Evolutionary conservation across 2,329 filamentous ascomycete genomes (phyloP).

Genomic region (Aureobasidium sp.): DNA sequence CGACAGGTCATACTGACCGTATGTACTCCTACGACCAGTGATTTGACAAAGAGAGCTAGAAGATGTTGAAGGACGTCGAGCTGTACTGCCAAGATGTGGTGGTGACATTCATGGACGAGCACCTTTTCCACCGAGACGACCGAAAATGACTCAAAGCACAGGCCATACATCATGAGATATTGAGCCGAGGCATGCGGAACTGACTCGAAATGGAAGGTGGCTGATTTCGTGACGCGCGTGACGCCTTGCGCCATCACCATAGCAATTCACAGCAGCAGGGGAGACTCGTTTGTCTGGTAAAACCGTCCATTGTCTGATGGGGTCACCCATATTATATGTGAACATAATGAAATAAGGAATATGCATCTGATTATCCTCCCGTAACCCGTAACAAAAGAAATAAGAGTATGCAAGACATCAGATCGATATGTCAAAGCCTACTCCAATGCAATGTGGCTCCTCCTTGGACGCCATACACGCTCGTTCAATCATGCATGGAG

Average conservation of each 20-base stretch:
- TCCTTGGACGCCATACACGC: conserved; percentile 1
- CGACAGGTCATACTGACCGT: background rate
- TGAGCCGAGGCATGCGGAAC: background rate
- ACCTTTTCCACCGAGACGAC: background rate
- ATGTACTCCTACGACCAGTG: background rate
- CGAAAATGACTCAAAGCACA: background rate
- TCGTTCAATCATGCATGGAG: conserved; percentile 7
- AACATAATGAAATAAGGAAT: conserved; percentile 5
- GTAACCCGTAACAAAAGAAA: conserved; percentile 13
- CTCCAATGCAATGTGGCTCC: conserved; percentile 14
- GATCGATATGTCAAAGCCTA: background rate
- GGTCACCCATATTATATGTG: background rate
- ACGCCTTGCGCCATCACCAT: background rate
- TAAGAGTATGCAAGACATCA: conserved; percentile 12
- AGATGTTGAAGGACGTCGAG: background rate
- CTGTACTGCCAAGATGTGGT: background rate
- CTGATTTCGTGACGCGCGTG: conserved; percentile 1
- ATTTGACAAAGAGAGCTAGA: background rate
- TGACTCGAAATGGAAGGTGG: background rate
- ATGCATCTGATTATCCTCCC: conserved; percentile 10
- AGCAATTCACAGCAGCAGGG: background rate
- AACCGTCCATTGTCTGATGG: conserved; percentile 3
- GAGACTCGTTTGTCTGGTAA: background rate
- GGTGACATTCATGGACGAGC: background rate
- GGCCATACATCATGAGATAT: background rate